phyloP scores from a whole-genome alignment of 2,329 filamentous ascomycete genomes.

The Aspergillus latus region DNA sequence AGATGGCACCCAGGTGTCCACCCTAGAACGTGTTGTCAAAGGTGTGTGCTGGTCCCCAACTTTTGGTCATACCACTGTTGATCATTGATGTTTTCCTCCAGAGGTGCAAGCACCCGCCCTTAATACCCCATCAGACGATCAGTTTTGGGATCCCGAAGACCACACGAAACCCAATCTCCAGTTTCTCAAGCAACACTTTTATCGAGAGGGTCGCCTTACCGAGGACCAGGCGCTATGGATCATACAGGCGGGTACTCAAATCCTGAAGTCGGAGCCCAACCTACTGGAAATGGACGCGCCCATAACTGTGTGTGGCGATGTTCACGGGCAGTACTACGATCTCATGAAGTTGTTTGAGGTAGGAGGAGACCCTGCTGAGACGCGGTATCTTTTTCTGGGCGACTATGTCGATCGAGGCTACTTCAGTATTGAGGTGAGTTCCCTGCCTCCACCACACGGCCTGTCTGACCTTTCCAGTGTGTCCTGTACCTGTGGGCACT shows the following conservation, averaged over 20 bases:
- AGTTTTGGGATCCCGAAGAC: slow-evolving; percentile 86
- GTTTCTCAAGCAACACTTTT: slow-evolving; percentile 98
- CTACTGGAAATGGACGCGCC: slow-evolving; percentile 98
- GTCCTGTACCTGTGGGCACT: slow-evolving; percentile 96
- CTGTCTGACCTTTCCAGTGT: slow-evolving; percentile 55
- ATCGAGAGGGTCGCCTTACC: slow-evolving; percentile 92
- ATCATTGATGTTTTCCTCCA: slow-evolving; percentile 42
- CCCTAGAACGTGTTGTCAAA: slow-evolving; percentile 95
- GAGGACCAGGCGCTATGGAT: slow-evolving; percentile 98
- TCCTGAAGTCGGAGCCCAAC: slow-evolving; percentile 88
- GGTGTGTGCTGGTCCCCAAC: slow-evolving; percentile 56
- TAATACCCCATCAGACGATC: slow-evolving; percentile 85
- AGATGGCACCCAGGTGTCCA: slow-evolving; percentile 93
- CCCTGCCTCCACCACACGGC: background rate
- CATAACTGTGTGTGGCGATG: slow-evolving; percentile 97
- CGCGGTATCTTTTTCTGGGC: slow-evolving; percentile 91
- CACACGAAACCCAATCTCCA: slow-evolving; percentile 84
- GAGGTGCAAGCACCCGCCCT: slow-evolving; percentile 98
- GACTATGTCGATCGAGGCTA: slow-evolving; percentile 98
- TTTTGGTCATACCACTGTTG: background rate
- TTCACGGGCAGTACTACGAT: slow-evolving; percentile 98
- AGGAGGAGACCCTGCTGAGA: slow-evolving; percentile 93
- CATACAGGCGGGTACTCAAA: slow-evolving; percentile 79
- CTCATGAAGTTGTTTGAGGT: slow-evolving; percentile 99
- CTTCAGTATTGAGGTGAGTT: slow-evolving; percentile 84